phyloP scores from a whole-genome alignment of 2,329 filamentous ascomycete genomes.

The Diaporthe citrichinensis region DNA sequence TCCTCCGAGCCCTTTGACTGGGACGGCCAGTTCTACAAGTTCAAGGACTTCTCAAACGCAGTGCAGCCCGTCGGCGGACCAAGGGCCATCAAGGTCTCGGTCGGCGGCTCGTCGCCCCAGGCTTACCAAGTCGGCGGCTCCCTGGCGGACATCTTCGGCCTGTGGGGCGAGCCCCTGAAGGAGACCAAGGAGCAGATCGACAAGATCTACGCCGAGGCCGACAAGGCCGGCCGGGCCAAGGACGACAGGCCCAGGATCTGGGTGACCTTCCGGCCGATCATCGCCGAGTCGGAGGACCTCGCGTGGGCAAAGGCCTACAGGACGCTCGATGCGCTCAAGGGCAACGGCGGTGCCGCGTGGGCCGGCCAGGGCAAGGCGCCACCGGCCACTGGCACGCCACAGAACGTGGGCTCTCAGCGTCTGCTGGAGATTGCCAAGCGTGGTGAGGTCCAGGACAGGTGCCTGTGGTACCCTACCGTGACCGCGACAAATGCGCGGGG shows the following conservation, averaged over 20 bases:
- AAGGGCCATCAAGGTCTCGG: constrained; percentile 68
- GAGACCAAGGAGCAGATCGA: constrained; percentile 75
- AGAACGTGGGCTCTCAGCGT: constrained; percentile 72
- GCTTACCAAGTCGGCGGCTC: constrained; percentile 72
- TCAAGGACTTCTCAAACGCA: constrained; percentile 69
- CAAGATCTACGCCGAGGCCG: constrained; percentile 70
- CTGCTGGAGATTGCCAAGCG: constrained; percentile 69
- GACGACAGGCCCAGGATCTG: constrained; percentile 70
- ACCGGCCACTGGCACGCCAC: constrained; percentile 56
- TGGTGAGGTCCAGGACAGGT: constrained; percentile 72
- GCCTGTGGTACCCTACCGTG: constrained; percentile 75
- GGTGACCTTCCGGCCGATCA: constrained; percentile 75
- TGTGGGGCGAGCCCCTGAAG: constrained; percentile 75
- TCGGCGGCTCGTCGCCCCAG: constrained; percentile 71
- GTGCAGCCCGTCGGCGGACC: constrained; percentile 66
- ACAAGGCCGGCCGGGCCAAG: constrained; percentile 64
- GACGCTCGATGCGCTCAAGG: constrained; percentile 66
- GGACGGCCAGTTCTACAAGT: constrained; percentile 71
- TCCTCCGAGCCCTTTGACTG: constrained; percentile 72
- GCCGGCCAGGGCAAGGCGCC: constrained; percentile 49
- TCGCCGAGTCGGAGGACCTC: constrained; percentile 73
- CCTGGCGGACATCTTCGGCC: constrained; percentile 73
- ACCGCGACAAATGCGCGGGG: constrained; percentile 72
- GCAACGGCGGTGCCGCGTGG: constrained; percentile 48
- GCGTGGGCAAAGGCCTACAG: constrained; percentile 73